phyloP scores from a whole-genome alignment of 2,329 filamentous ascomycete genomes.

The Colletotrichum cereale region DNA sequence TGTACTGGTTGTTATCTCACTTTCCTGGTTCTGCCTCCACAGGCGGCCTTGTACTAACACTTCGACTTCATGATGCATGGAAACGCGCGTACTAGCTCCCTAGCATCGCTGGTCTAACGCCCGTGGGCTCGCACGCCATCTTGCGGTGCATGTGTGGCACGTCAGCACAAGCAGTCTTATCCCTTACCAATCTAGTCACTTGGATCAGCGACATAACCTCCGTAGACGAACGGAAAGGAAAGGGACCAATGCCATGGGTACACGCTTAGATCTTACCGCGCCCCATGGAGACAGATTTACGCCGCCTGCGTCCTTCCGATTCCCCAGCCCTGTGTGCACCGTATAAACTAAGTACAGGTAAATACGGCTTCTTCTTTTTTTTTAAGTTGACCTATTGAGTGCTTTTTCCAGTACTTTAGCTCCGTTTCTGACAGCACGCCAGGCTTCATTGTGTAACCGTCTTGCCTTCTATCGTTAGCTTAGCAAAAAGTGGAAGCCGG shows the following conservation, averaged over 20 bases:
- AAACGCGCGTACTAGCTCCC: not conserved
- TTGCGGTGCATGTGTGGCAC: conserved; percentile 14
- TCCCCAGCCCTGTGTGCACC: not conserved
- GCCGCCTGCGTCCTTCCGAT: not conserved
- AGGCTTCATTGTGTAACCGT: too few species aligned
- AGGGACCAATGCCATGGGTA: conserved; percentile 10
- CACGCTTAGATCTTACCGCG: conserved; percentile 27
- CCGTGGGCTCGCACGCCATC: conserved; percentile 22
- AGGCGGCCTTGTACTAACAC: not conserved
- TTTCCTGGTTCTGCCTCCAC: not conserved
- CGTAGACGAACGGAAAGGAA: not conserved
- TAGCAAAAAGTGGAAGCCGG: too few species aligned
- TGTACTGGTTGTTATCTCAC: conserved; percentile 6
- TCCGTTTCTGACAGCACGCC: too few species aligned
- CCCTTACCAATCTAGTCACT: not conserved
- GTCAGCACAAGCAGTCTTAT: conserved; percentile 19
- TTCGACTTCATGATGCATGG: not conserved
- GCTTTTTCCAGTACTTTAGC: too few species aligned
- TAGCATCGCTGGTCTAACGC: conserved; percentile 11
- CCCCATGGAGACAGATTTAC: conserved; percentile 1
- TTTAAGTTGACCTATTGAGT: too few species aligned
- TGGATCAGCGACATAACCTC: not conserved
- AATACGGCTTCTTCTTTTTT: too few species aligned
- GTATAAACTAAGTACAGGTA: too few species aligned
- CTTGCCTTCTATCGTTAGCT: too few species aligned